Evolutionary conservation across 2,329 filamentous ascomycete species (phyloP), one percentile per base, ranked within the genome.

Genomic region (Phyllosticta paracitricarpa): DNA sequence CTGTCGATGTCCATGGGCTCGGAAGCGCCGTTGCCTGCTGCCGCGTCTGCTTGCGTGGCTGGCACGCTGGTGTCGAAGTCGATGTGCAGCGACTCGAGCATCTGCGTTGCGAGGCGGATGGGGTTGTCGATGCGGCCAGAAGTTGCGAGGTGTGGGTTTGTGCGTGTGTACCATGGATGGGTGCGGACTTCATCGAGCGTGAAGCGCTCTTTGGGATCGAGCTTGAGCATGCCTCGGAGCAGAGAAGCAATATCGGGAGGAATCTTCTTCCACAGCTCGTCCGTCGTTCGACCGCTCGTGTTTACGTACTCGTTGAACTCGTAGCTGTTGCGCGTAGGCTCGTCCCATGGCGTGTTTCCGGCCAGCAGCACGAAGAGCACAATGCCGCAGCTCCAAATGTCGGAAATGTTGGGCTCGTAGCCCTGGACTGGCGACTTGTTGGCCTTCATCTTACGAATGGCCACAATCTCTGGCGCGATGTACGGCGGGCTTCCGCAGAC

Each of bases 271-370:
- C 94, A 99, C 2, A 97, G 79, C 61, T 89, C 87, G 71, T 99
- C 94, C 2, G 83, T 84, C 65, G 89, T 93, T 65, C 86, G 85
- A n/a, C 91, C 90, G 58, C 87, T 86, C 1, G 85, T 90, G 62
- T 84, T 83, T 51, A 89, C 79, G 71, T 96, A 99, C 73, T 97
- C 91, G 68, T 89, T 84, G 67, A 89, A 99, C 75, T 99, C 94
- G 79, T 89, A 96, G 72, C 91, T 97, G 62, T 85, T 82, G 40
- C 83, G 78, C 2, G 91, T 93, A 0, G 94, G 94, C 71, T 94
- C 89, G 70, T 97, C 94, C 94, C 94, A 99, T 0, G 94, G 94
- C 1, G 94, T 99, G 71, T 99, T 99, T 9, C 94, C 94, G 1
- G 96, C 91, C 3, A 99, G 79, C 3, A 99, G 79, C 40, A 97